Conservation (phyloP, 1,284 basidiomycete species). For the Trametes sp. region DNA sequence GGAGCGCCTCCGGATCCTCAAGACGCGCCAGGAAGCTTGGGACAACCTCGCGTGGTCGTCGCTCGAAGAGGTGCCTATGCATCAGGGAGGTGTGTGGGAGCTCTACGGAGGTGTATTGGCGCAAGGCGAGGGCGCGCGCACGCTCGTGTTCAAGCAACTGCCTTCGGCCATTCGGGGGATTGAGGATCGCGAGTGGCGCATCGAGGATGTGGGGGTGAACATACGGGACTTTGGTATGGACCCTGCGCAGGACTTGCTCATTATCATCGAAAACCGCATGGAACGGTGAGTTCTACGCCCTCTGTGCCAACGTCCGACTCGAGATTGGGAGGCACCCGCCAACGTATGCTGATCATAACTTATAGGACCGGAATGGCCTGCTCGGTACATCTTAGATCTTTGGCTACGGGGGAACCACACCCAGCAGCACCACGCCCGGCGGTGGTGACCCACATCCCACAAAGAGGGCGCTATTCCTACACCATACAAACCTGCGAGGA, state of each 20-base stretch:
- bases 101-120: constrained; percentile 67
- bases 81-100: constrained; percentile 52
- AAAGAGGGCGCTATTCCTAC: constrained; percentile 40
- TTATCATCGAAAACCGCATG: constrained; percentile 51
- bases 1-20: constrained; percentile 52
- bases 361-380: constrained; percentile 17
- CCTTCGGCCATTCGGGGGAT: constrained; percentile 58
- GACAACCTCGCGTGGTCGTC: constrained; percentile 49
- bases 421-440: constrained; percentile 47
- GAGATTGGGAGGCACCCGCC: too few species aligned
- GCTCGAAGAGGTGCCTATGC: constrained; percentile 48
- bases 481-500: constrained; percentile 58
- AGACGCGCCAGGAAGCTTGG: constrained; percentile 57
- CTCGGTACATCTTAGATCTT: constrained; percentile 53
- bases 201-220: constrained; percentile 47
- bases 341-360: too few species aligned
- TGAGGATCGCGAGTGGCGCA: constrained; percentile 54
- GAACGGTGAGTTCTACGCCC: constrained; percentile 21
- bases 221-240: constrained; percentile 71
- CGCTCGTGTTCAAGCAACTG: constrained; percentile 55
- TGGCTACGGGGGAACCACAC: constrained; percentile 57
- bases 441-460: constrained; percentile 42
- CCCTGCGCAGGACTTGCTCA: constrained; percentile 65
- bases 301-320: too few species aligned
- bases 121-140: constrained; percentile 45